Base-by-base conservation (phyloP, 768 basidiomycete species). In the Leucogyrophana mollusca region DNA sequence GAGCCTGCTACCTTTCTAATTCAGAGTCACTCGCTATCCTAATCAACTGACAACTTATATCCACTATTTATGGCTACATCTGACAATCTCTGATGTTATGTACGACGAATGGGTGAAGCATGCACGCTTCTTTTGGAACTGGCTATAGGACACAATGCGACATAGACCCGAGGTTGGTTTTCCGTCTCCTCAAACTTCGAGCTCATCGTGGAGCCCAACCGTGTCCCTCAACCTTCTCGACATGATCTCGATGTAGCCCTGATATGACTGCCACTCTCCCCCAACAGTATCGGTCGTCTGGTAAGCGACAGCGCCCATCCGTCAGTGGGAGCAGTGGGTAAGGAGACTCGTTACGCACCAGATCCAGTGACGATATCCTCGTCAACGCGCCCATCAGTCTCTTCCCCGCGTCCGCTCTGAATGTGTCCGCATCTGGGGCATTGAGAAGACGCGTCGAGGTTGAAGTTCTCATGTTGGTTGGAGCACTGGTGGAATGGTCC, bases 201-300 rank as follows among this genome's bases (percentile, higher is more conserved):
- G 27, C 6, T 57, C 42, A n/a, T 76, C 78, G 27, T 76, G 74
- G 49, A 86, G 59, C 14, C 83, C 85, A 20, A 76, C 71, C 51
- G 73, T 78, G 50, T 90, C 87, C 52, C 78, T 73, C 58, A 91
- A 61, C 57, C 88, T 67, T 38, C 88, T 71, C 27, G 77, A 76
- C 81, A 94, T 87, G 45, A 89, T 83, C 53, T 87, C 80, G 37
- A 93, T 69, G 57, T 88, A 94, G 25, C 76, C 79, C 43, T 81
- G 80, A 55, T 80, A 82, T 17, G 80, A 76, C 40, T 78, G 76
- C 77, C 74, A 83, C 38, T 78, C 83, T 52, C 65, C 60, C 5
- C 73, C 78, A 27, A 73, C 58, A 13, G 73, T 67, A 38, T 77
- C 76, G 14, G 61, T 55, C 44, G 67, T 63, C 80, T 79, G 47